Conservation (phyloP, 345 rosid species). For the Barbarea vulgaris region DNA sequence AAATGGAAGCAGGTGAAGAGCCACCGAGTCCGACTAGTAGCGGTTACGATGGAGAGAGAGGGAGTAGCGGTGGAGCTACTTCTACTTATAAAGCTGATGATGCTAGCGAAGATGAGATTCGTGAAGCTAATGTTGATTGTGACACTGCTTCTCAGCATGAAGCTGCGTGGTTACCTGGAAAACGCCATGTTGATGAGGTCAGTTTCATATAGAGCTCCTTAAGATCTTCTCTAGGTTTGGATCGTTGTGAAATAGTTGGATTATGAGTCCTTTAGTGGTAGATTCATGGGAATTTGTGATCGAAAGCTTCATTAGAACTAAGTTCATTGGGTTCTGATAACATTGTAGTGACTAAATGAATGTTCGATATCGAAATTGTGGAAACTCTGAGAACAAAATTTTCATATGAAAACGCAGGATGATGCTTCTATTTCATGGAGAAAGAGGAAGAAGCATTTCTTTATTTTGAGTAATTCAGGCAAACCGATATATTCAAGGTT, state of each 20-base stretch:
- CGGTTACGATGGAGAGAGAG: conserved; percentile 94
- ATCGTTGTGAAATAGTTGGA: background rate
- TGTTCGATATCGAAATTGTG: background rate
- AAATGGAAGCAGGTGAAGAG: conserved; percentile 59
- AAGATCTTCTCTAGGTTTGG: background rate
- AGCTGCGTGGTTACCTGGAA: conserved; percentile 71
- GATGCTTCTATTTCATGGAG: conserved; percentile 97
- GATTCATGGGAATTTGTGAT: background rate
- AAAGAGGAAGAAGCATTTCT: conserved; percentile 98
- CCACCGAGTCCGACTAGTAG: conserved; percentile 85
- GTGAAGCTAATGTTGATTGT: conserved; percentile 47
- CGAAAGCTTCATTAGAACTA: background rate
- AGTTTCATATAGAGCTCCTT: background rate
- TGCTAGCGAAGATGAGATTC: conserved; percentile 63
- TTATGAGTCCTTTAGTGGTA: background rate
- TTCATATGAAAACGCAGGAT: conserved; percentile 78
- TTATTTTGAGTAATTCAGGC: conserved; percentile 94
- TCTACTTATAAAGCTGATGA: conserved; percentile 49
- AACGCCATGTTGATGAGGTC: conserved; percentile 90
- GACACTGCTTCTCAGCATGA: conserved; percentile 51
- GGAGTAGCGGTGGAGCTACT: conserved; percentile 70
- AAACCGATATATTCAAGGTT: conserved; percentile 99
- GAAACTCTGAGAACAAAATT: conserved; percentile 17
- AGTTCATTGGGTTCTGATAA: background rate
- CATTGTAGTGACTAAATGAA: background rate